Conservation (phyloP, 1,139 yeast genomes). For the Candida buenavistaensis region DNA sequence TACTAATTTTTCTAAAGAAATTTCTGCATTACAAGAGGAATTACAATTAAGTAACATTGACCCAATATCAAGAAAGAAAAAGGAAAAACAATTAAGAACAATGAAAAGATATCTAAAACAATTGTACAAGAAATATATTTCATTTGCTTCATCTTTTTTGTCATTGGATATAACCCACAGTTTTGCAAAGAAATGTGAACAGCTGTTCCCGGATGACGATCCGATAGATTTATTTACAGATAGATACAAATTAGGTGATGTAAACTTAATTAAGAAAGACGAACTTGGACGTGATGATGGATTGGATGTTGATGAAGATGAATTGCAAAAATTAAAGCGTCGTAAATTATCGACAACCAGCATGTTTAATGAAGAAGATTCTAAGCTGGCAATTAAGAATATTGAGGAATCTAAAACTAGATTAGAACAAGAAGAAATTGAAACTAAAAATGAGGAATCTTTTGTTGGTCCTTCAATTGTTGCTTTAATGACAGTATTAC, state of each 20-base stretch:
- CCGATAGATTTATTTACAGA: constrained; percentile 41
- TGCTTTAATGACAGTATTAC: constrained; percentile 53
- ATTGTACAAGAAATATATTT: constrained; percentile 25
- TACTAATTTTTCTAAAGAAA: constrained; percentile 38
- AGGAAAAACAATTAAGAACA: constrained; percentile 23
- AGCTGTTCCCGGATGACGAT: constrained; percentile 63
- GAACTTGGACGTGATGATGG: constrained; percentile 38
- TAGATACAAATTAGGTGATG: constrained; percentile 43
- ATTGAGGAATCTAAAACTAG: constrained; percentile 13
- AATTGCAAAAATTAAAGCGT: constrained; percentile 21
- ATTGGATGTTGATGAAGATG: constrained; percentile 20
- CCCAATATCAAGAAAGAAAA: constrained; percentile 24
- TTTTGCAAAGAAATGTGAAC: constrained; percentile 66
- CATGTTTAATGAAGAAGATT: constrained; percentile 10
- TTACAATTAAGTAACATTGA: constrained; percentile 15
- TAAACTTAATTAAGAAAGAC: constrained; percentile 44
- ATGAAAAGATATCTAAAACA: constrained; percentile 26
- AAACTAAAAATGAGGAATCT: constrained; percentile 17
- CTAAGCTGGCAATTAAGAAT: constrained; percentile 11
- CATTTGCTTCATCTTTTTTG: constrained; percentile 49
- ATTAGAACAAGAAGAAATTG: constrained; percentile 18
- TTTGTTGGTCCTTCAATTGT: constrained; percentile 55
- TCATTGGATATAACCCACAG: constrained; percentile 67
- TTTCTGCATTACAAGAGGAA: constrained; percentile 24
- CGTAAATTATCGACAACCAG: constrained; percentile 15